Base-by-base conservation (phyloP, 1,284 basidiomycete genomes). In the Uromyces viciae-fabae region DNA sequence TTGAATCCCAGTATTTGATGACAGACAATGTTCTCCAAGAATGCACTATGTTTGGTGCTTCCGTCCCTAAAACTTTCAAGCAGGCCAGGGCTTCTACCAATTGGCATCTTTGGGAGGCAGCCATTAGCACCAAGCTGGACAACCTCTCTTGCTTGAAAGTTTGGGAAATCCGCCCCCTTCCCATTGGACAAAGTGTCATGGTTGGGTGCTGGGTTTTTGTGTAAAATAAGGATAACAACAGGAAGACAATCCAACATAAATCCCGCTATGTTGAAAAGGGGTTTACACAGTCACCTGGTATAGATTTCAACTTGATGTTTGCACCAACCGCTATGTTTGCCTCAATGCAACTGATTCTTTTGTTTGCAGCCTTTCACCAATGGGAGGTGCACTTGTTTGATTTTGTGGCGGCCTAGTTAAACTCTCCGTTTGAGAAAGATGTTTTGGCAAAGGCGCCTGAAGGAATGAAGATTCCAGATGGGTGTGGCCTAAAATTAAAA, bases 371-470 rank as follows among this genome's bases (percentile, higher is more conserved):
- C 5, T 54, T 19, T 3, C 38, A 25, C 17, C 22, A 38, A 15
- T 73, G 71, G 71, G 5, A 5, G 28, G 25, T 56, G 3, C n/a
- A 73, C 17, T 52, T 25, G 25, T 73, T 73, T 73, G 71, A 73
- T 52, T 36, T 73, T 22, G 52, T 73, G 4, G 71, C 42, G 3
- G 71, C 71, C 28, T 73, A 73, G 15, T 33, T 73, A 22, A 49
- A 73, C 28, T 9, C 40, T 15, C 71, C 52, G 3, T 54, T 73
- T 73, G 71, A 73, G 28, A 33, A 73, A 33, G 71, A 73, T 14
- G 46, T 73, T 4, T 73, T 28, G 46, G 9, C 54, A 28, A 25
- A 49, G 36, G 28, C 42, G 28, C 71, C 71, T 9, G n/a, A 49
- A 28, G 71, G 71, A 25, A 31, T 73, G 71, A 54, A 40, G 31